These are phyloP conservation scores for Hericium alpestre DNA, from an alignment of 768 basidiomycete species.

Conservation along the genomic window DNA sequence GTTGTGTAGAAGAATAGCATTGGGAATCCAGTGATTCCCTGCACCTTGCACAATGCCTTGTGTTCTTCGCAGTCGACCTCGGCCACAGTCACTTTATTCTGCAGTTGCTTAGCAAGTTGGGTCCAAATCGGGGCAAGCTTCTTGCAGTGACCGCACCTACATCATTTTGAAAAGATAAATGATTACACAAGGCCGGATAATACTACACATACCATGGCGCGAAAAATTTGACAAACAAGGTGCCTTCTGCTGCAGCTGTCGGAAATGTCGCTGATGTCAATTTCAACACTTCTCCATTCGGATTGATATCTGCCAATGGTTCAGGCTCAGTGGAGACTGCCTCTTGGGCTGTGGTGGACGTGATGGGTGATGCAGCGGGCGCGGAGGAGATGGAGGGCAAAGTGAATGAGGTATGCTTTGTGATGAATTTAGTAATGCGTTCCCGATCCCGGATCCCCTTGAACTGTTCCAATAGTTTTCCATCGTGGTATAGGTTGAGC, in stretches of 20 bases:
- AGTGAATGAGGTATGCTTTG: constrained; percentile 27
- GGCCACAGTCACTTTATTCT: constrained; percentile 63
- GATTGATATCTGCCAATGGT: constrained; percentile 20
- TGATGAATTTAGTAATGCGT: constrained; percentile 45
- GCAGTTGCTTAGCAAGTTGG: constrained; percentile 60
- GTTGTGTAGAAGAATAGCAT: constrained; percentile 59
- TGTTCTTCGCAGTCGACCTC: constrained; percentile 86
- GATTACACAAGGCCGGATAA: not conserved
- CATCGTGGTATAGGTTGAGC: constrained; percentile 62
- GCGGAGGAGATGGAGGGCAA: constrained; percentile 11
- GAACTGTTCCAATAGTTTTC: constrained; percentile 49
- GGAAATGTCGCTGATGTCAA: constrained; percentile 39
- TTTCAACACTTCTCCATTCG: constrained; percentile 27
- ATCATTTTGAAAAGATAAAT: not conserved
- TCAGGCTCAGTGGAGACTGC: not conserved
- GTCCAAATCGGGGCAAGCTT: constrained; percentile 79
- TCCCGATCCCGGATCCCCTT: constrained; percentile 41
- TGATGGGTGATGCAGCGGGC: constrained; percentile 17
- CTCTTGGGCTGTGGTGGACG: constrained; percentile 1
- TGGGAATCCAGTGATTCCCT: constrained; percentile 74
- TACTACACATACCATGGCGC: constrained; percentile 63
- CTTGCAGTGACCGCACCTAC: constrained; percentile 91
- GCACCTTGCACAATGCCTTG: constrained; percentile 48
- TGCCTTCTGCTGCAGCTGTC: constrained; percentile 32
- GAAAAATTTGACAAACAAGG: constrained; percentile 69